Percentiles rank a stretch among this genome's conserved stretches.
Conservation (phyloP, 768 basidiomycete species). For the Suillus spraguei region DNA sequence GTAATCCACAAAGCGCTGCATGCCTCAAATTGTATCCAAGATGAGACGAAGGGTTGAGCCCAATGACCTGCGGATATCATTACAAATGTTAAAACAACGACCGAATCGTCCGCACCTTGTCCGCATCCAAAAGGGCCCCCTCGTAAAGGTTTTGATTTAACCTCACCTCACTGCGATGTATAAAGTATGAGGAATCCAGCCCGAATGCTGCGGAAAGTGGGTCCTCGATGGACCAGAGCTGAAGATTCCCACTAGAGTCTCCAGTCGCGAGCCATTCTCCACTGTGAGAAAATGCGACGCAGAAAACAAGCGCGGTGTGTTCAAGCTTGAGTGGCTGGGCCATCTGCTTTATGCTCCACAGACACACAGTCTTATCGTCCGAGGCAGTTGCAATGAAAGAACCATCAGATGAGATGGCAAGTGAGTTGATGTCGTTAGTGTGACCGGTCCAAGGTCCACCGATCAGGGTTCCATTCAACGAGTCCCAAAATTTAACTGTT, state of each 20-base stretch:
- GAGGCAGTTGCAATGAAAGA: background rate
- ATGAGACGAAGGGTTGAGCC: background rate
- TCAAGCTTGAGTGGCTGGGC: background rate
- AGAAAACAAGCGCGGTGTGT: background rate
- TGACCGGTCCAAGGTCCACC: background rate
- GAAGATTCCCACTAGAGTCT: background rate
- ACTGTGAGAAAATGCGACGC: background rate
- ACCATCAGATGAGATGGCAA: background rate
- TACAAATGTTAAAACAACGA: background rate
- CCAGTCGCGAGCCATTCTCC: background rate
- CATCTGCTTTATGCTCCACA: slow-evolving; percentile 54
- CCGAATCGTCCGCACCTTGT: background rate
- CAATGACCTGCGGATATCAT: background rate
- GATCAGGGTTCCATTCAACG: background rate
- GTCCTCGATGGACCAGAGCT: background rate
- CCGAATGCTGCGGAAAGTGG: background rate
- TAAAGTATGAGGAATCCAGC: background rate
- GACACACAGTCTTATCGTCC: slow-evolving; percentile 26
- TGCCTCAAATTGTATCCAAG: background rate
- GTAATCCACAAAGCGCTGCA: background rate
- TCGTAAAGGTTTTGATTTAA: background rate
- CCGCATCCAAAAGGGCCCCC: background rate
- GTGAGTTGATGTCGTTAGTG: background rate
- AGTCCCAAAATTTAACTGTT: background rate
- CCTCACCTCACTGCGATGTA: background rate